Evolutionary conservation across 176 grass and related monocot genomes (phyloP).

Genomic region (Triticum dicoccoides): DNA sequence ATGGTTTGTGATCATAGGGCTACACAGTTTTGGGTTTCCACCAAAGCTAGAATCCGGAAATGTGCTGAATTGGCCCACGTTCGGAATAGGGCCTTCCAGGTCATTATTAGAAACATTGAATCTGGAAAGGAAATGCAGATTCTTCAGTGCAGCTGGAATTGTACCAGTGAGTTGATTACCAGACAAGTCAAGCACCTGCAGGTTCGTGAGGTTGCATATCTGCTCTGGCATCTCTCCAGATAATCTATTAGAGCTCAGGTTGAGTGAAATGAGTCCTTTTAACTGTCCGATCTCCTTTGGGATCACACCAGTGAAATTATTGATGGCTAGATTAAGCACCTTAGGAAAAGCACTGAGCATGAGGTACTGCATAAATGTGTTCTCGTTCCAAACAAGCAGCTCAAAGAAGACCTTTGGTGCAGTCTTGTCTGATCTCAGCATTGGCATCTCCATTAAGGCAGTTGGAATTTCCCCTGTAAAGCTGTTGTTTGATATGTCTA

Average conservation of each 20-base stretch:
- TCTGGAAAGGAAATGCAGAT: slow-evolving; percentile 13
- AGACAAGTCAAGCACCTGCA: background rate
- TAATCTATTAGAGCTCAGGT: slow-evolving; percentile 38
- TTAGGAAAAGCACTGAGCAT: background rate
- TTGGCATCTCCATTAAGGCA: slow-evolving; percentile 29
- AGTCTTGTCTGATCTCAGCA: slow-evolving; percentile 21
- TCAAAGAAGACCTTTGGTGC: slow-evolving; percentile 5
- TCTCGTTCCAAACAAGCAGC: slow-evolving; percentile 14
- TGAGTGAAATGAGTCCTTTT: slow-evolving; percentile 20
- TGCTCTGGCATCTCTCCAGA: slow-evolving; percentile 12
- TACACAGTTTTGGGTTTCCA: slow-evolving; percentile 31
- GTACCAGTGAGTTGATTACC: slow-evolving; percentile 17
- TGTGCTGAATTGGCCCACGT: slow-evolving; percentile 1
- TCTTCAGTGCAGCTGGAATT: background rate
- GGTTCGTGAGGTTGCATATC: slow-evolving; percentile 8
- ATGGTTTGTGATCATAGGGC: background rate
- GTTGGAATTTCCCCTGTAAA: slow-evolving; percentile 40
- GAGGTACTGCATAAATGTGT: slow-evolving; percentile 22
- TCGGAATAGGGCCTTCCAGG: slow-evolving; percentile 24
- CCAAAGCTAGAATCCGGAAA: slow-evolving; percentile 24
- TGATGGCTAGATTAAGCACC: slow-evolving; percentile 32
- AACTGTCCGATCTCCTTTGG: slow-evolving; percentile 29
- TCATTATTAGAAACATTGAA: slow-evolving; percentile 26
- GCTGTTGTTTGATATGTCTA: slow-evolving; percentile 39
- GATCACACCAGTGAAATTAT: slow-evolving; percentile 32